Conservation (phyloP, 306 rosid genomes). For the Cucumis melo region DNA sequence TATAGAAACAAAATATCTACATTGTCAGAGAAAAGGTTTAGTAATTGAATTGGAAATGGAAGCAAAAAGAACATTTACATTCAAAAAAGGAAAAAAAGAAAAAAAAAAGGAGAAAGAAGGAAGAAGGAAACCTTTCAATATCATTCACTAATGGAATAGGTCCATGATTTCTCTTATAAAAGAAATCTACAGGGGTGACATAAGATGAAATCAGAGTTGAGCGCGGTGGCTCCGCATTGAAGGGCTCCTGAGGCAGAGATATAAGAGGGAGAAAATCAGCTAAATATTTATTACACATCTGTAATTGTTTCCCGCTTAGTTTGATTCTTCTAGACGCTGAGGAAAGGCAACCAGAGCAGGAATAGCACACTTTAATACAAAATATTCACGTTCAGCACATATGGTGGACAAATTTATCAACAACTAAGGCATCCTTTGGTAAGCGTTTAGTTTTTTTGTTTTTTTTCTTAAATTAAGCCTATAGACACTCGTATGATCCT, state of each 20-base stretch:
- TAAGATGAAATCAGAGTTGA: slow-evolving; percentile 44
- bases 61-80: not conserved
- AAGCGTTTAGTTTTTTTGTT: too few species aligned
- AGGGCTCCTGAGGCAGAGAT: slow-evolving; percentile 44
- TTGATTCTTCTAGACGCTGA: too few species aligned
- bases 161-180: slow-evolving; percentile 89
- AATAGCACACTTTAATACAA: too few species aligned
- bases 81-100: not conserved
- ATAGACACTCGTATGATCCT: too few species aligned
- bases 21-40: not conserved
- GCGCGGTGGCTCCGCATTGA: slow-evolving; percentile 84
- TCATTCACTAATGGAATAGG: slow-evolving; percentile 68
- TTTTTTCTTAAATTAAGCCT: too few species aligned
- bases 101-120: not conserved
- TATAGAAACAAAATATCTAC: slow-evolving; percentile 50
- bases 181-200: slow-evolving; percentile 67
- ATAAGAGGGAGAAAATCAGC: not conserved
- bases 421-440: too few species aligned
- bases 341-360: too few species aligned
- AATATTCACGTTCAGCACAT: too few species aligned
- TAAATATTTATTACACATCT: not conserved
- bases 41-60: not conserved
- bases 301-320: too few species aligned
- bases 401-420: too few species aligned
- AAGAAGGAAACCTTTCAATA: slow-evolving; percentile 38